Percentiles rank a stretch among this genome's conserved stretches.
These are phyloP conservation scores for Eucalyptus erythrocorys DNA, from an alignment of 345 rosid species.

Conservation along the genomic window DNA sequence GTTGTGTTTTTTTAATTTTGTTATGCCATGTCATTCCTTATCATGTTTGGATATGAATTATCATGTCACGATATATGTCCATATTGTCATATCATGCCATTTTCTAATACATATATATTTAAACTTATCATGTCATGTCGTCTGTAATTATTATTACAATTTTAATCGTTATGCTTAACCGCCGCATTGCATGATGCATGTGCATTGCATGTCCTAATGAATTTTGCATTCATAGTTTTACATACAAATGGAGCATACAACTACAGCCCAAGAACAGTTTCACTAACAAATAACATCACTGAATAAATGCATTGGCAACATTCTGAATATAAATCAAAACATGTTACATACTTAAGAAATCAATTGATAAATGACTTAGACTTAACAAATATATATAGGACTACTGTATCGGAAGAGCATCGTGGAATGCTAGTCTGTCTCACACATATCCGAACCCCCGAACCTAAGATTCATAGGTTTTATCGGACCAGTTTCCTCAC, in stretches of 20 bases:
- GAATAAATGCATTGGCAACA: neutral
- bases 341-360: neutral
- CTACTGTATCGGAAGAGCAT: neutral
- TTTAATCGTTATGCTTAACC: neutral
- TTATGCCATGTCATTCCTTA: neutral
- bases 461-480: neutral
- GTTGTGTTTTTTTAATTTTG: neutral
- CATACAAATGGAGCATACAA: neutral
- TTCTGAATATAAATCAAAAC: neutral
- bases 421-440: neutral
- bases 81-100: neutral
- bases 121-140: neutral
- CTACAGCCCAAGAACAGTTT: neutral
- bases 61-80: neutral
- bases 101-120: neutral
- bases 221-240: neutral
- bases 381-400: neutral
- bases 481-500: neutral
- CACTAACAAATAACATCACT: neutral
- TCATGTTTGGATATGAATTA: neutral
- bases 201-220: neutral
- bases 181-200: neutral
- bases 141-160: neutral
- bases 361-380: neutral
- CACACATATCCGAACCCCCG: neutral